phyloP scores from a whole-genome alignment of 2,329 filamentous ascomycete species.

The Phyllachora maydis region DNA sequence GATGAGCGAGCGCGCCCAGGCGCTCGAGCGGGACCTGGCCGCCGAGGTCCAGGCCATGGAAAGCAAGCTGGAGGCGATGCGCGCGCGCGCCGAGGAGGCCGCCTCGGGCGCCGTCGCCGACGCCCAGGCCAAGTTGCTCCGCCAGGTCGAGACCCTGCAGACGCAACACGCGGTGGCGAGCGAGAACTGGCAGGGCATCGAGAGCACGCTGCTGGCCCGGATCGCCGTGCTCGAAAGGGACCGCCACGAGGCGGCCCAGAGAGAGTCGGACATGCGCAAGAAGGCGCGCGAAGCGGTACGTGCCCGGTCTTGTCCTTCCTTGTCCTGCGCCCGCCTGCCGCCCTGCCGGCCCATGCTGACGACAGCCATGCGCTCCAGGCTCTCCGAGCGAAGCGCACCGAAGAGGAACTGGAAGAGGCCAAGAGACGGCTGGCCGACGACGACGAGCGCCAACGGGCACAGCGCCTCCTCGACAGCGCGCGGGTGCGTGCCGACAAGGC shows the following conservation, averaged over 20 bases:
- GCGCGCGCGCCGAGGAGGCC: constrained; percentile 70
- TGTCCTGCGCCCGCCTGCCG: no score
- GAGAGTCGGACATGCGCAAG: constrained; percentile 72
- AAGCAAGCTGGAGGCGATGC: constrained; percentile 74
- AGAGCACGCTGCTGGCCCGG: constrained; percentile 63
- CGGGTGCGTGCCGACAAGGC: constrained; percentile 44
- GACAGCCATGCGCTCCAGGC: constrained; percentile 27
- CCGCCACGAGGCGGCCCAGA: constrained; percentile 62
- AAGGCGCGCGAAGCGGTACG: constrained; percentile 74
- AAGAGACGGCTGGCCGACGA: constrained; percentile 41
- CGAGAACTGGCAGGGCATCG: constrained; percentile 95
- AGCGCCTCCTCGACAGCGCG: constrained; percentile 37
- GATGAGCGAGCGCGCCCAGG: constrained; percentile 47
- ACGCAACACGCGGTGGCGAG: constrained; percentile 87
- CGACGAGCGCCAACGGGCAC: constrained; percentile 42
- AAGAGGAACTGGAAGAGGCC: constrained; percentile 64
- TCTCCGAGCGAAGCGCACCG: constrained; percentile 39
- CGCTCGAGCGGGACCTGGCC: constrained; percentile 57
- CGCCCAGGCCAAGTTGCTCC: constrained; percentile 69
- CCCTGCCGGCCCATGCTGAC: background rate
- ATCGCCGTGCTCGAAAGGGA: constrained; percentile 71
- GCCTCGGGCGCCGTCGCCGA: constrained; percentile 67
- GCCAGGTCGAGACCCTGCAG: constrained; percentile 89
- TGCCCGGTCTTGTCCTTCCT: constrained; percentile 2
- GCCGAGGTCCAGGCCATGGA: constrained; percentile 63